Evolutionary conservation across 805 yeast species (phyloP), one percentile per base, ranked within the genome.

Genomic region (Jamesozyma spencerorum): DNA sequence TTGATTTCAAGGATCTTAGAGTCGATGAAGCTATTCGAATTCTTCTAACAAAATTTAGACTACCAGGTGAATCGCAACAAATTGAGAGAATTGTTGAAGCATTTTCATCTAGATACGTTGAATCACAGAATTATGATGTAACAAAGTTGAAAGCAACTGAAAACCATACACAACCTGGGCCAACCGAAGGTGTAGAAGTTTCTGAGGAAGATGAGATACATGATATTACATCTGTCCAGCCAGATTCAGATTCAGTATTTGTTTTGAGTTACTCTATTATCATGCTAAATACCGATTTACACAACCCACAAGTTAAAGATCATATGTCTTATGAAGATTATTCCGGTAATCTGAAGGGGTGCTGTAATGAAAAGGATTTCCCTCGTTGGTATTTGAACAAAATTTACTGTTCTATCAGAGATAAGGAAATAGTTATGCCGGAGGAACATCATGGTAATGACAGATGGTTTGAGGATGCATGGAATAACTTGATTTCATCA

Each of bases 1-100:
- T 90, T 57, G 90, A 88, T 42, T 88, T 88, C 57, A 66, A 69
- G 29, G 81, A 75, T 15, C 66, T 83, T 50, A 71, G 98, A 54
- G 90, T 94, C 2, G 99, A 92, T 60, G 97, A 90, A 61, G 96
- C 96, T 0, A 67, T 92, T 39, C 73, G 99, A 53, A 70, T 84
- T 41, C 61, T 92, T 44, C 68, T 94, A 49, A 82, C 84, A 42
- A 75, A 83, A 17, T 90, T 92, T 57, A 75, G 98, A 59, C 70
- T 92, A 37, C 97, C 97, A 1, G 99, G 99, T 44, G 99, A 92
- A 63, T 83, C 97, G 0, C 97, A 87, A 55, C 96, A 86, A 60
- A 92, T 92, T 57, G 98, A 92, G 60, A 73, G 96, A 53, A 76
- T 90, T 13, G 81, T 92, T 22, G 97, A 90, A 53, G 69, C 77